Base-by-base conservation (phyloP, 2,329 filamentous ascomycete species). In the Teratosphaeria pseudoeucalypti region DNA sequence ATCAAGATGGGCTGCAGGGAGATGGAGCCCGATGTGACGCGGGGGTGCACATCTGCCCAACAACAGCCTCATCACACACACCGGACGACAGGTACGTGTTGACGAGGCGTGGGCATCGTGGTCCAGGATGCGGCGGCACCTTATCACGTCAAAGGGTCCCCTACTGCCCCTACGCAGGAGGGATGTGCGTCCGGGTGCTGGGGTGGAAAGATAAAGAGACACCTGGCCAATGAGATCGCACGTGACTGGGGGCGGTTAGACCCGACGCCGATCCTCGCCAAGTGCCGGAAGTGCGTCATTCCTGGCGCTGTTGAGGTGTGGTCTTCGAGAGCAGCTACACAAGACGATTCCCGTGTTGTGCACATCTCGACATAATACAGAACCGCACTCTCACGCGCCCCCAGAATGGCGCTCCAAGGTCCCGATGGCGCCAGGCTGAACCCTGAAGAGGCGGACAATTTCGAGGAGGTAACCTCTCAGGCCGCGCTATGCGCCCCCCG, bases 381-480 rank as follows among this genome's bases (percentile, higher is more conserved):
- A 49, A 5, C 3, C 9, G 6, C 43, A 43, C 7, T 26, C 43
- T n/a, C 10, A 23, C 43, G 9, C 19, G 9, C 16, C 7, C 14
- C 11, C 43, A 61, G 27, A 37, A 70, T 70, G 67, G 60, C 67
- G 54, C 64, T 70, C 55, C 62, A 37, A 49, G 62, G 54, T 14
- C 63, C 66, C 23, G 65, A 55, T 32, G 66, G 66, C 11, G 63
- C 66, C 3, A 64, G 7, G 19, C 53, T 78, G 64, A 74, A 75
- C 62, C 66, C 77, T 16, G 83, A 88, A 70, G 76, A 85, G 72
- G 83, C 85, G 39, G 82, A 87, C 71, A 89, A 89, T 75, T 72
- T 69, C 57, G 72, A 74, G 59, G 72, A 74, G 53, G 53, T 54
- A 54, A 43, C 29, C 37, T 43, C 16, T 43, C 16, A 43, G 37